A percentile compares a stretch with the other conserved stretches of the same genome.
Evolutionary conservation across 1,139 yeast genomes (phyloP).

Genomic region (Kluyveromyces sp.): DNA sequence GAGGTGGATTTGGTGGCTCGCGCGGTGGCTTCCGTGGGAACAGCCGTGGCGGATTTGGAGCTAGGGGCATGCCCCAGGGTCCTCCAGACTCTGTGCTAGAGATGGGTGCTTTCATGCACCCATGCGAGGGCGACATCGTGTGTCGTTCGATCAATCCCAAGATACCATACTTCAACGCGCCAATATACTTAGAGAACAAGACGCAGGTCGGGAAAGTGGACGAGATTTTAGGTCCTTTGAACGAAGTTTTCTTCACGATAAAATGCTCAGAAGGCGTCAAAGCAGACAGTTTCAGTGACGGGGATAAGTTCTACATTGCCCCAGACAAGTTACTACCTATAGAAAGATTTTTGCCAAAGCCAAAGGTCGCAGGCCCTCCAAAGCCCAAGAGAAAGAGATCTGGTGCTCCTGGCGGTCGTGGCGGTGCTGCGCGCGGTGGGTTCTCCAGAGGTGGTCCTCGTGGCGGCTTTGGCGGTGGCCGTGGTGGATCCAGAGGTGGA

Average conservation of each 20-base stretch:
- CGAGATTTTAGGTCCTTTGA: conserved; percentile 94
- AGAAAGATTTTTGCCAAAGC: conserved; percentile 92
- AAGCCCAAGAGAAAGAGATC: conserved; percentile 60
- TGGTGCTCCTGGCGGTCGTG: conserved; percentile 41
- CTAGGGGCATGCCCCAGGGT: conserved; percentile 28
- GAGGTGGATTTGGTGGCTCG: conserved; percentile 23
- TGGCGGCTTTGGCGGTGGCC: conserved; percentile 40
- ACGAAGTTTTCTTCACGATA: conserved; percentile 93
- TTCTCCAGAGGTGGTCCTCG: conserved; percentile 39
- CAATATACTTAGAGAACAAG: conserved; percentile 91
- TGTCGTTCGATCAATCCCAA: conserved; percentile 92
- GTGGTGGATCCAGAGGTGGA: conserved; percentile 28
- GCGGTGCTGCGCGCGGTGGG: conserved; percentile 40
- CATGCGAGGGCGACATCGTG: conserved; percentile 96
- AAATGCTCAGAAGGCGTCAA: conserved; percentile 95
- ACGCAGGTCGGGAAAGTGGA: conserved; percentile 96
- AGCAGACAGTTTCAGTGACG: conserved; percentile 86
- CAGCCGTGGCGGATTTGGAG: conserved; percentile 26
- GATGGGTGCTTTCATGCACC: conserved; percentile 87
- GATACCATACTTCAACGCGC: conserved; percentile 98
- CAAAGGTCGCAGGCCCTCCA: conserved; percentile 72
- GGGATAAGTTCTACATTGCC: conserved; percentile 93
- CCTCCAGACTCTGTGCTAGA: conserved; percentile 94
- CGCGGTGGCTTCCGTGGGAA: conserved; percentile 14
- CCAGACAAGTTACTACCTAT: conserved; percentile 92